phyloP scores from a whole-genome alignment of 306 rosid species.

The Acmispon strigosus region DNA sequence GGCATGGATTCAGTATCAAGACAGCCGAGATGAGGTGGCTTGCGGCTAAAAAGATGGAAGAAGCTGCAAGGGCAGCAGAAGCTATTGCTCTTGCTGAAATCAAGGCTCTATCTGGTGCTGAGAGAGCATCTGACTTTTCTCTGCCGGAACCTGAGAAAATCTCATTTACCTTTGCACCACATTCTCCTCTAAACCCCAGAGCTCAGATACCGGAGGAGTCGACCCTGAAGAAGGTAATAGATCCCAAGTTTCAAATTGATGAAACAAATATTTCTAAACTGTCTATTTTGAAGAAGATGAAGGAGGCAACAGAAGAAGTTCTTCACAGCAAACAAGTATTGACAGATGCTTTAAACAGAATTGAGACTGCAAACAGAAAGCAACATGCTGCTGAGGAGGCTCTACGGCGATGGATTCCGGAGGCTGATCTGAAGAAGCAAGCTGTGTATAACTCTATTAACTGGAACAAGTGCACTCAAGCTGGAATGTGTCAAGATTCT shows the following conservation, averaged over 20 bases:
- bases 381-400: slow-evolving; percentile 77
- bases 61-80: slow-evolving; percentile 96
- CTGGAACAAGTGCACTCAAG: slow-evolving; percentile 29
- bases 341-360: slow-evolving; percentile 74
- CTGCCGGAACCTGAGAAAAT: slow-evolving; percentile 55
- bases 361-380: slow-evolving; percentile 64
- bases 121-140: slow-evolving; percentile 36
- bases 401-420: slow-evolving; percentile 58
- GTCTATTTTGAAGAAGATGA: slow-evolving; percentile 54
- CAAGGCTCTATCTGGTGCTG: slow-evolving; percentile 44
- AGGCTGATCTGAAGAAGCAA: slow-evolving; percentile 36
- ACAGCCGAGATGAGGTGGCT: slow-evolving; percentile 84
- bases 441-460: slow-evolving; percentile 30
- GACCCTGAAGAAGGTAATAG: slow-evolving; percentile 45
- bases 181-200: slow-evolving; percentile 33
- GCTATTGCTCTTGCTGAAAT: slow-evolving; percentile 91
- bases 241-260: slow-evolving; percentile 45
- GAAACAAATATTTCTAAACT: slow-evolving; percentile 47
- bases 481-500: slow-evolving; percentile 32
- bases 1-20: slow-evolving; percentile 37
- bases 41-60: slow-evolving; percentile 96
- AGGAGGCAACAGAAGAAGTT: slow-evolving; percentile 79
- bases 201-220: slow-evolving; percentile 37
- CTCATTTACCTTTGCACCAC: slow-evolving; percentile 36
- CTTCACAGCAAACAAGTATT: slow-evolving; percentile 59